Evolutionary conservation across 2,329 filamentous ascomycete genomes (phyloP), one percentile per base, ranked within the genome.

Genomic region (Diplocarpon mali): DNA sequence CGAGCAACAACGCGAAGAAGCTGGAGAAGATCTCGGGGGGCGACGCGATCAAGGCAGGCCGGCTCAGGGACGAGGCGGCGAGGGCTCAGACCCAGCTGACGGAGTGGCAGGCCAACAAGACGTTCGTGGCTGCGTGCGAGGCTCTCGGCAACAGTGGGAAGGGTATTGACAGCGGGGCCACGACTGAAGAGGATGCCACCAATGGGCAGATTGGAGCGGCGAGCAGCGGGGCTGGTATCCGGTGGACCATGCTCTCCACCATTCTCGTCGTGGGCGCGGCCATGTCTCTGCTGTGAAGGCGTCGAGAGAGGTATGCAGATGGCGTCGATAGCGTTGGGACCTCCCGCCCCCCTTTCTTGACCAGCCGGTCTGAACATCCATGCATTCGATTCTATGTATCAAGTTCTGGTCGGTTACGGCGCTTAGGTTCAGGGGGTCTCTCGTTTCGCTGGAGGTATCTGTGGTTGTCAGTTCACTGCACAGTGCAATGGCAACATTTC

Each of bases 41-140:
- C 13, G 46, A 51, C 35, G 38, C 43, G 38, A 43, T 40, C 6
- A 47, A 45, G 38, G 39, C 35, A 20, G 46, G 41, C 6, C 28
- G 31, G 38, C 43, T 48, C 29, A 40, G 45, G 38, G 16, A 29
- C 13, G 42, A 43, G 38, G 49, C 35, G 1, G 31, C 14, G 9
- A 16, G 24, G 12, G 49, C 37, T 3, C 43, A 51, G 38, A 44
- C 34, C 10, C 29, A 45, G 31, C 42, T 51, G 38, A 37, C 32
- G 7, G 36, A 42, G 3, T 31, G 46, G 35, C 16, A 14, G 38
- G 37, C 40, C 4, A 51, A 51, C 36, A 16, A 38, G 13, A 51
- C 49, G 14, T 38, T 51, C 28, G 28, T 51, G 38, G 30, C 40
- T 13, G 49, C 49, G n/a, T 51, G 49, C 39, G 15, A n/a, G 10